Percentiles rank a stretch among this genome's conserved stretches.
phyloP scores from a whole-genome alignment of 257 asterid genomes.

The Solanum bukasovii region DNA sequence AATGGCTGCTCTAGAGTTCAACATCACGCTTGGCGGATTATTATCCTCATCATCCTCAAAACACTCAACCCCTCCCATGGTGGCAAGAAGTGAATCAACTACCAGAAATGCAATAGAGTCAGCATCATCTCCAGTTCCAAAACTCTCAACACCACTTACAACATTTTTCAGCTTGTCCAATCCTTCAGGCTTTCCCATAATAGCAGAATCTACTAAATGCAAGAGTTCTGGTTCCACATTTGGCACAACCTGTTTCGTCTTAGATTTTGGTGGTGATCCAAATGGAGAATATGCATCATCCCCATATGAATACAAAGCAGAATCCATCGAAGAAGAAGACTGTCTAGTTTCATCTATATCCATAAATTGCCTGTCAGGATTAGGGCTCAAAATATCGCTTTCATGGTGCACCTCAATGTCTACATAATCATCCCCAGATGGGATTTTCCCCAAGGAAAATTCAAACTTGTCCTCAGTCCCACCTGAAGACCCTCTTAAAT shows the following conservation, averaged over 20 bases:
- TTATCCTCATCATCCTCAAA: constrained; percentile 88
- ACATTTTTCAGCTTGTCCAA: constrained; percentile 74
- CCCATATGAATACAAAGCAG: constrained; percentile 37
- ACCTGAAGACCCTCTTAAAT: constrained; percentile 30
- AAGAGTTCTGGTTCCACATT: constrained; percentile 92
- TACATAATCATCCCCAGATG: constrained; percentile 32
- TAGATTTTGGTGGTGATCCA: constrained; percentile 66
- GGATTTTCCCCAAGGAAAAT: constrained; percentile 36
- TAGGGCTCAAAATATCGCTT: constrained; percentile 41
- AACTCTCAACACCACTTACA: constrained; percentile 78
- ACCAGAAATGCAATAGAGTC: constrained; percentile 68
- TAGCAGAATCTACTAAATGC: constrained; percentile 98
- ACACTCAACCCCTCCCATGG: constrained; percentile 99
- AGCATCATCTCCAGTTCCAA: constrained; percentile 68
- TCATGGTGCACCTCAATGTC: constrained; percentile 32
- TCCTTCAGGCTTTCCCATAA: constrained; percentile 96
- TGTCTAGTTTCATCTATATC: constrained; percentile 23
- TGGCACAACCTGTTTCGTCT: constrained; percentile 43
- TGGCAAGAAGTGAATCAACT: constrained; percentile 93
- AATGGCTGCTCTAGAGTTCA: constrained; percentile 97
- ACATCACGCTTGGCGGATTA: constrained; percentile 98
- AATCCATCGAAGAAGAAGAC: constrained; percentile 56
- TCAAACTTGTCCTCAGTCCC: constrained; percentile 55
- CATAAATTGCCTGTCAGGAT: constrained; percentile 33
- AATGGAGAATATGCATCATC: constrained; percentile 46